Conservation (phyloP, 176 grass and related monocot species). For the Rhipidocladum racemiflorum region DNA sequence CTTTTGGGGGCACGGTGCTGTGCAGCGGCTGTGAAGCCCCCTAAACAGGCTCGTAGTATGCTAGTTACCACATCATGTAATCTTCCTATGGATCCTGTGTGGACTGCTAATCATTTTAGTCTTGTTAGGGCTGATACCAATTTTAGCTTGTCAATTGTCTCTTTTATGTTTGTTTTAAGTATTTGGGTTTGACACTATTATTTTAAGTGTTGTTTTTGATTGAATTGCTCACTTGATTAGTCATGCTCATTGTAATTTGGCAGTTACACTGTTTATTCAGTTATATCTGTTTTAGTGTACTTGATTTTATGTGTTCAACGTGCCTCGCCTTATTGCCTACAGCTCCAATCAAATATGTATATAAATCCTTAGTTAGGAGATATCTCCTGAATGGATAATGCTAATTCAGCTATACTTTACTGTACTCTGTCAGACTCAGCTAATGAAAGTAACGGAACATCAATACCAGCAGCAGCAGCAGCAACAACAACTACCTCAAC, state of each 20-base stretch:
- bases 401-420: slow-evolving; percentile 6
- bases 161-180: not conserved
- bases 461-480: slow-evolving; percentile 13
- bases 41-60: no score
- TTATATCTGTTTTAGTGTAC: no score
- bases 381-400: not conserved
- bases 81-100: not conserved
- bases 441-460: slow-evolving; percentile 27
- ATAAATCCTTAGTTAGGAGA: not conserved
- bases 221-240: no score
- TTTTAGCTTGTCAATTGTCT: not conserved
- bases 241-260: no score
- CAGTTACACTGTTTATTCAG: not conserved
- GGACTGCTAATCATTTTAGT: not conserved
- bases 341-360: not conserved
- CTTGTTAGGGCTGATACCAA: not conserved
- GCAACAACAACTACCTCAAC: not conserved
- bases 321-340: not conserved
- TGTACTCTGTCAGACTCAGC: slow-evolving; percentile 19
- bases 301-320: no score
- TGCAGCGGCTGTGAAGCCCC: no score
- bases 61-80: not conserved
- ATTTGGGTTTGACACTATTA: not conserved
- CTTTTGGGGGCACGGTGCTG: no score
- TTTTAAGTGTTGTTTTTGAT: not conserved